Evolutionary conservation across 352 stramenopile species (phyloP).

Genomic region (Phytophthora sp.): DNA sequence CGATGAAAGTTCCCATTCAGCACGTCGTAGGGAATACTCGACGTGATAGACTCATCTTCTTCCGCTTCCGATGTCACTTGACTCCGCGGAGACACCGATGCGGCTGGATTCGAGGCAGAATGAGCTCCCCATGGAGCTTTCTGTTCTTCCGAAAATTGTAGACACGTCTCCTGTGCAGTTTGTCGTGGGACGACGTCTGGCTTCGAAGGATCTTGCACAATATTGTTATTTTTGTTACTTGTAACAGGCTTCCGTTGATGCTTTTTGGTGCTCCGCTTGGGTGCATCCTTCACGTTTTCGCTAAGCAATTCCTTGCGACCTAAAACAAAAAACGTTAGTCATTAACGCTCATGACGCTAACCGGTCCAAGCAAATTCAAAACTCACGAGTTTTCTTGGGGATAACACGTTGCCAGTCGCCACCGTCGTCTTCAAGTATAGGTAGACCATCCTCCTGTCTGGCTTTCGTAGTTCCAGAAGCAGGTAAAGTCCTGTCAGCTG

Average conservation of each 20-base stretch:
- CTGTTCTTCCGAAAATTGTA: not conserved
- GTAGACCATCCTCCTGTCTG: not conserved
- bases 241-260: not conserved
- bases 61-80: slow-evolving; percentile 29
- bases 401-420: slow-evolving; percentile 33
- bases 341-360: not conserved
- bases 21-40: slow-evolving; percentile 48
- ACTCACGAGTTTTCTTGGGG: slow-evolving; percentile 44
- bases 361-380: not conserved
- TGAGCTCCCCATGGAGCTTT: slow-evolving; percentile 19
- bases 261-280: slow-evolving; percentile 9
- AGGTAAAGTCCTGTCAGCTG: not conserved
- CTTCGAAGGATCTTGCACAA: slow-evolving; percentile 1
- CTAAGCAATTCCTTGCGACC: slow-evolving; percentile 30
- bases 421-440: slow-evolving; percentile 9
- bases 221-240: slow-evolving; percentile 17
- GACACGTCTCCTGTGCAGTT: slow-evolving; percentile 1
- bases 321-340: slow-evolving; percentile 18
- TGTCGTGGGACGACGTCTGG: not conserved
- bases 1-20: slow-evolving; percentile 64
- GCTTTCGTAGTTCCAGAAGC: not conserved
- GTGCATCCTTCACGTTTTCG: slow-evolving; percentile 8
- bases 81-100: slow-evolving; percentile 16
- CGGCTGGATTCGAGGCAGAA: not conserved
- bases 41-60: slow-evolving; percentile 11